Evolutionary conservation across 2,329 filamentous ascomycete genomes (phyloP), one percentile per base, ranked within the genome.

Genomic region (Colletotrichum liaoningense): DNA sequence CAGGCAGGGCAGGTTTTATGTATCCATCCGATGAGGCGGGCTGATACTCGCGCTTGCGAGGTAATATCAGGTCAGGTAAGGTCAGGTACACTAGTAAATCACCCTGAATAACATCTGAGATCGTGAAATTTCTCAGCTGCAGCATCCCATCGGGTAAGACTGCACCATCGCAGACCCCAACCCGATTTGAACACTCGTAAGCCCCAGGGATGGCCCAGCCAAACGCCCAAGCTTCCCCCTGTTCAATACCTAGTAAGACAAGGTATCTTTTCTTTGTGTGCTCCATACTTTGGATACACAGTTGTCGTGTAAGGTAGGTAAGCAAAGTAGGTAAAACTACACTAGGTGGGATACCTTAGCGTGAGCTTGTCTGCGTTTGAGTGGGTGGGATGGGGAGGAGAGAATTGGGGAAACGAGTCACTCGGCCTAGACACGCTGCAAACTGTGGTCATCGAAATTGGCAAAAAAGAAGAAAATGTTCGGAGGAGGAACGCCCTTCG

Each of bases 351-450:
- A 35, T 35, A 12, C 33, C 33, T 52, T 65, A 42, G 24, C 26
- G 14, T 52, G 57, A 69, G 69, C 69, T 69, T 72, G 65, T 69
- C 30, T 57, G 49, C 35, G 49, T 69, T 62, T 52, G 69, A 38
- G 64, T 63, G 52, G 55, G 68, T 54, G 55, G 56, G 42, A 35
- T 24, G 26, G 42, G 57, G 54, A 38, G 55, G 19, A 22, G 59
- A 38, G n/a, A 30, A 30, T 49, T 49, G 42, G 42, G 19, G 42
- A 22, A 49, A 49, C 42, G 42, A 49, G 42, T 22, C 38, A 42
- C 38, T 42, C 42, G 33, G 49, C 4, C 33, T n/a, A 12, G 19
- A 35, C 28, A 63, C 19, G 24, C 16, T 63, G 24, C 28, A 63
- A 33, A 19, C 11, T 55, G 24, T 55, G 55, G 49, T 35, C 56